Base-by-base conservation (phyloP, 352 stramenopile species). In the Globisporangium nodosum region DNA sequence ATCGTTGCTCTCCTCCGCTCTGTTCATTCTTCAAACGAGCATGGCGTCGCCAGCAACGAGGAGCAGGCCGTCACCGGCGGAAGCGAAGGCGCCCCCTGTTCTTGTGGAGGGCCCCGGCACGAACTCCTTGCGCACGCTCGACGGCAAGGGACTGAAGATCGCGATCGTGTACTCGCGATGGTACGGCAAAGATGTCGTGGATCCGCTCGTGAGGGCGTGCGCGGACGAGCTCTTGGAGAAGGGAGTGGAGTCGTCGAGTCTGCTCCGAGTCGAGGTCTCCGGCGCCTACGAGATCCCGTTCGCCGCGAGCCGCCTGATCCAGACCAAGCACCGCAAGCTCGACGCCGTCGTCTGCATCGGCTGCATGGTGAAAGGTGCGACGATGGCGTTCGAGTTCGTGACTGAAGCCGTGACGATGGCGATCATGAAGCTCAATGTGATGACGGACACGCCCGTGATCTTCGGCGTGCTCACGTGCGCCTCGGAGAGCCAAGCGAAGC, bases 361-460 rank as follows among this genome's bases (percentile, higher is more conserved):
- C 12, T 97, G 91, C 63, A 84, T 97, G 56, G 81, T 96, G 56
- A 98, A 98, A 52, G 96, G 96, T 27, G 89, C 95, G 16, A 99
- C 96, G 18, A 96, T 97, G 75, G 92, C 98, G 69, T 99, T 98
- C 68, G 95, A 99, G 83, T 98, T 98, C 68, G 98, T 99, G 73
- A 89, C 85, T 52, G 88, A 98, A 52, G 87, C 96, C 35, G 86
- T 97, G 21, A 76, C 90, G 24, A 90, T 90, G 68, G 97, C 92
- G 37, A 88, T 99, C 60, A 99, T 99, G 96, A 90, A 96, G 69
- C 90, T 99, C 48, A 93, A 93, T 58, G 73, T 98, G 42, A 85
- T 90, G 67, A 98, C 87, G 2, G 75, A 81, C n/a, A 85, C 74
- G 37, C 85, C 88, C 12, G 78, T 93, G 21, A 68, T 95, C 50